A percentile compares a stretch with the other conserved stretches of the same genome.
These are phyloP conservation scores for Syzygium malaccense DNA, from an alignment of 441 rosid species.

Conservation along the genomic window DNA sequence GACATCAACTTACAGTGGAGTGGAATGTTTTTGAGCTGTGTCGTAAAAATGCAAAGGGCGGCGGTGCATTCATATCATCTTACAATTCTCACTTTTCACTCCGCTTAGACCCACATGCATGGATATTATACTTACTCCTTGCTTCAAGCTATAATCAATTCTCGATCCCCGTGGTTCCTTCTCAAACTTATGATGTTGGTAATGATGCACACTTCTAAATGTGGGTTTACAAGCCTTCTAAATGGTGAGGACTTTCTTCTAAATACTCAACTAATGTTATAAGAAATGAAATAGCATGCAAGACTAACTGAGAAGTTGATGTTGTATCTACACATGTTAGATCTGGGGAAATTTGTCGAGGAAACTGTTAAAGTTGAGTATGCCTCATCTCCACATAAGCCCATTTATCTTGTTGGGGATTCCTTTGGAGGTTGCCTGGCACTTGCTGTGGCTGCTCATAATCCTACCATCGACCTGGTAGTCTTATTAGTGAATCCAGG, in stretches of 20 bases:
- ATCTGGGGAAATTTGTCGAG: constrained; percentile 51
- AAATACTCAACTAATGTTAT: background rate
- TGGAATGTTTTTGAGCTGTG: background rate
- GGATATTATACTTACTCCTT: background rate
- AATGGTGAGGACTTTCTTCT: background rate
- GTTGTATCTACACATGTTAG: constrained; percentile 16
- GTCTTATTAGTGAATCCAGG: constrained; percentile 75
- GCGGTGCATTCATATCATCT: background rate
- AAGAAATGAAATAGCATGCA: background rate
- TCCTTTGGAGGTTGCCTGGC: constrained; percentile 89
- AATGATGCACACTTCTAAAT: background rate
- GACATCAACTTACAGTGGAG: background rate
- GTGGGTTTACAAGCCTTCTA: background rate
- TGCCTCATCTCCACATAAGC: constrained; percentile 49
- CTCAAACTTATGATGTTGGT: background rate
- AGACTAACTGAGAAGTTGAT: background rate
- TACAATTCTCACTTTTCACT: background rate
- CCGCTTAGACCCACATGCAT: background rate
- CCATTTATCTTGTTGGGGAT: constrained; percentile 73
- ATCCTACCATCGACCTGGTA: constrained; percentile 57
- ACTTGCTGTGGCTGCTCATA: constrained; percentile 69
- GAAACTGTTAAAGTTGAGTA: constrained; percentile 48
- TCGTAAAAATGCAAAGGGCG: background rate
- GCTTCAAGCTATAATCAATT: background rate
- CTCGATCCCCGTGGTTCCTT: background rate